These are phyloP conservation scores for Dittrichia graveolens DNA, from an alignment of 129 eudicot genomes.

Conservation along the genomic window DNA sequence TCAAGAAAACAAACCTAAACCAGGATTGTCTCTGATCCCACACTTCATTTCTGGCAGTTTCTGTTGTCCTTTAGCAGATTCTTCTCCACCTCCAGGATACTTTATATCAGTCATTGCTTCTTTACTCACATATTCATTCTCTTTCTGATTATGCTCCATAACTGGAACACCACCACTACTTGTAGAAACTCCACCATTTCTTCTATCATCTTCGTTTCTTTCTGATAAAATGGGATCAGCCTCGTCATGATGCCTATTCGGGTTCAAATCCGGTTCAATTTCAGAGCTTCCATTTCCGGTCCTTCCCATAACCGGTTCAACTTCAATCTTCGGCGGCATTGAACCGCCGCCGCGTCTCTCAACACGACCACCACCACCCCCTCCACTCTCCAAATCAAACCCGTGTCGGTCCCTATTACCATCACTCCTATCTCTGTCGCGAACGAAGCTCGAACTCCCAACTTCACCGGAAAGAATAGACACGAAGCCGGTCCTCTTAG, in stretches of 20 bases:
- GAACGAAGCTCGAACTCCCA: conserved; percentile 30
- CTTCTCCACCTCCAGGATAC: conserved; percentile 60
- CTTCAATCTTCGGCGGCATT: conserved; percentile 54
- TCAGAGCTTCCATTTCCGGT: conserved; percentile 47
- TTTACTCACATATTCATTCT: conserved; percentile 38
- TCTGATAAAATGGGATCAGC: conserved; percentile 42
- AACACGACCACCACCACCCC: conserved; percentile 20
- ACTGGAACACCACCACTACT: not conserved
- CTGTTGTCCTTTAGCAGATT: conserved; percentile 44
- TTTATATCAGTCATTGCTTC: conserved; percentile 28
- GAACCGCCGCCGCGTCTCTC: conserved; percentile 43
- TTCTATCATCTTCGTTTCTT: conserved; percentile 29
- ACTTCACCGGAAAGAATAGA: conserved; percentile 78
- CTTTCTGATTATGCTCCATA: conserved; percentile 42
- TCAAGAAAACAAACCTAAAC: conserved; percentile 57
- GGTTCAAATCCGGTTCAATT: conserved; percentile 53
- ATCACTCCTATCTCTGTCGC: conserved; percentile 22
- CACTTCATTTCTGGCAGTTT: conserved; percentile 49
- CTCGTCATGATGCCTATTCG: conserved; percentile 33
- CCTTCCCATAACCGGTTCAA: conserved; percentile 72
- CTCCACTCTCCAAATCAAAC: conserved; percentile 66
- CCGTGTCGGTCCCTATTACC: conserved; percentile 19
- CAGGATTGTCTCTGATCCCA: conserved; percentile 87
- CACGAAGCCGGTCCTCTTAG: conserved; percentile 87
- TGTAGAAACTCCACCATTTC: conserved; percentile 35